Evolutionary conservation across 139 green algal species (phyloP).

Genomic region (Chlamydomonas sp.): DNA sequence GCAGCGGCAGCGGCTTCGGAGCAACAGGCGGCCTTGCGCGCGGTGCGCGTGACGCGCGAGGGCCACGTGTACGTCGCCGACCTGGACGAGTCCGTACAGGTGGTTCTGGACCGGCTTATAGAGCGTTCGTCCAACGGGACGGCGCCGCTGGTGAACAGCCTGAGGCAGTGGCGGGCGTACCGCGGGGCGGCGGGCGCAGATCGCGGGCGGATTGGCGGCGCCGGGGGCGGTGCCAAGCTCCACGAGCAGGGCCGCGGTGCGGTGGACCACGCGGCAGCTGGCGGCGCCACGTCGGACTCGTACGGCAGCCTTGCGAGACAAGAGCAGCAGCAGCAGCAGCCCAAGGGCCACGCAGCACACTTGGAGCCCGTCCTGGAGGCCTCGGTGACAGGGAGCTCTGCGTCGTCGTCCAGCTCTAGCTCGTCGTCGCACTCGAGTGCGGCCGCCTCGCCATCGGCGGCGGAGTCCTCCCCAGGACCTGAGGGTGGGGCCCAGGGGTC

Average conservation of each 20-base stretch:
- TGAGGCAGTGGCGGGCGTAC: constrained; percentile 13
- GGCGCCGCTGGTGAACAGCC: constrained; percentile 6
- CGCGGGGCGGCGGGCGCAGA: background rate
- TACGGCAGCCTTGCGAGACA: too few species aligned
- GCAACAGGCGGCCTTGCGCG: background rate
- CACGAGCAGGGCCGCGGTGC: background rate
- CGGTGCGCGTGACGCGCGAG: constrained; percentile 21
- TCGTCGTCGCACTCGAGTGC: too few species aligned
- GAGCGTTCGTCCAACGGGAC: background rate
- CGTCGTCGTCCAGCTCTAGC: too few species aligned
- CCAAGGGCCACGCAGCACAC: too few species aligned
- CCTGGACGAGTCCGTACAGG: constrained; percentile 7
- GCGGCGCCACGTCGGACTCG: too few species aligned
- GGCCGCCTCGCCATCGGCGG: too few species aligned
- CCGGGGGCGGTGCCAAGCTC: background rate
- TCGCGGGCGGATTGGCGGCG: background rate
- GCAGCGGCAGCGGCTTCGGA: background rate
- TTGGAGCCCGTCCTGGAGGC: too few species aligned
- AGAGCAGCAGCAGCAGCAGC: too few species aligned
- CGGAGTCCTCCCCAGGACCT: too few species aligned
- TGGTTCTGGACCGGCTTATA: constrained; percentile 12
- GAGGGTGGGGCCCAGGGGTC: too few species aligned
- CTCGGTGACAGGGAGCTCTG: too few species aligned
- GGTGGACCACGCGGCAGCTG: too few species aligned
- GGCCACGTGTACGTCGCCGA: constrained; percentile 26